Evolutionary conservation across 371 early-diverging fungal genomes (phyloP), one percentile per base, ranked within the genome.

Genomic region (Syncephalastrum racemosum): DNA sequence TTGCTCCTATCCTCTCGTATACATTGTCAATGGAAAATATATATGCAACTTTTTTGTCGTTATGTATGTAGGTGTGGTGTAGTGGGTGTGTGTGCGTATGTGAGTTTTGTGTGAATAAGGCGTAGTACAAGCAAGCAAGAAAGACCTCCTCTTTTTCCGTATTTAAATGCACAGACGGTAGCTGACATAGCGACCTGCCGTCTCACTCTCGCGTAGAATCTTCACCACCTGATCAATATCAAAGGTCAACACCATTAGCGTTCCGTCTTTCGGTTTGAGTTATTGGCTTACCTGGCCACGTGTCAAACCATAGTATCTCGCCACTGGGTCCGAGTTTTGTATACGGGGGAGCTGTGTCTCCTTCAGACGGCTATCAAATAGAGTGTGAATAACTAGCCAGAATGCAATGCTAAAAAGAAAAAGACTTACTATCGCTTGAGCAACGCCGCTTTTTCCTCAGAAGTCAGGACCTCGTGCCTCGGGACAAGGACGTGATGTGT

Each of bases 401-500:
- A 39, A 25, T 49, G 14, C 24, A 22, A 14, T 19, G 0, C 7
- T 49, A 24, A 22, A n/a, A n/a, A n/a, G n/a, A n/a, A n/a, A n/a
- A 14, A 47, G 8, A 82, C 88, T 71, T 83, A 91, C 92, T 98
- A 98, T 82, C 95, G 72, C 63, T 90, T 80, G 60, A 99, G 75
- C 55, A 99, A 82, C 10, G 87, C 86, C 64, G 89, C 81, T 82
- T 96, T 98, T 71, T 98, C 99, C 63, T 94, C 98, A 12, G 83
- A 72, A 12, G 83, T 80, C 43, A 99, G 73, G 7, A 99, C 90
- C 64, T 87, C 90, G 68, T 99, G 99, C 66, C 89, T 87, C 22
- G 99, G 99, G 18, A 99, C 99, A 48, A 98, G 81, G 44, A 84
- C 83, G 74, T 99, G 99, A 62, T 95, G 85, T 39, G 99, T 99